These are phyloP conservation scores for Osmanthus fragrans DNA, from an alignment of 257 asterid species.

Conservation along the genomic window DNA sequence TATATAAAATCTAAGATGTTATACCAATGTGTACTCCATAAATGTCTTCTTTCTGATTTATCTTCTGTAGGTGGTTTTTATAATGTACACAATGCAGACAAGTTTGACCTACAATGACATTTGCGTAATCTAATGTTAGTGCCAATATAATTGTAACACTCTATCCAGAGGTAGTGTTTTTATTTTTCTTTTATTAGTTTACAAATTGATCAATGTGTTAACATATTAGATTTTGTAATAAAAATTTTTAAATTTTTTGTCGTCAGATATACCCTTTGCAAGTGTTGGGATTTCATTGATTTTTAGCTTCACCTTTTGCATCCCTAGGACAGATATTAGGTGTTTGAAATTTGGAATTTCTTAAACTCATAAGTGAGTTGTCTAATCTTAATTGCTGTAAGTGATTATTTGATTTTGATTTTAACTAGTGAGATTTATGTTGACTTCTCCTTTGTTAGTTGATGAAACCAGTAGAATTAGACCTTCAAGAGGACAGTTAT, in stretches of 20 bases:
- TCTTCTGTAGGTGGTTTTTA: background rate
- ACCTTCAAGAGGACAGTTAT: background rate
- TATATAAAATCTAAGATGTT: too few relatives aligned
- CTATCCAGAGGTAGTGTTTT: background rate
- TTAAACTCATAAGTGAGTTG: slow-evolving; percentile 70
- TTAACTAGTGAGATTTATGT: background rate
- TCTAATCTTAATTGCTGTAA: background rate
- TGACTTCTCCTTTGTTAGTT: background rate
- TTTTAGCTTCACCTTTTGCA: too few relatives aligned
- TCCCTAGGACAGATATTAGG: too few relatives aligned
- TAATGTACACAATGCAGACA: slow-evolving; percentile 40
- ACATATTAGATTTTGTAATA: too few relatives aligned
- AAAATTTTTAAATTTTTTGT: too few relatives aligned
- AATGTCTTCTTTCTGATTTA: too few relatives aligned
- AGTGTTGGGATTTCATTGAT: too few relatives aligned
- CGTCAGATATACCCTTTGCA: too few relatives aligned
- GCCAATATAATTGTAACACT: slow-evolving; percentile 78
- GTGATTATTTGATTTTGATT: background rate
- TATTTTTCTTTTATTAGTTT: background rate
- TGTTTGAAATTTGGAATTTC: slow-evolving; percentile 59
- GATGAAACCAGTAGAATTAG: background rate
- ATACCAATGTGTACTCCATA: too few relatives aligned
- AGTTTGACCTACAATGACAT: slow-evolving; percentile 91
- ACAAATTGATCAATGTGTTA: background rate
- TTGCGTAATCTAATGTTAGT: slow-evolving; percentile 88